phyloP scores from a whole-genome alignment of 225 moss, liverwort and hornwort species.

The Physcomitrium patens region DNA sequence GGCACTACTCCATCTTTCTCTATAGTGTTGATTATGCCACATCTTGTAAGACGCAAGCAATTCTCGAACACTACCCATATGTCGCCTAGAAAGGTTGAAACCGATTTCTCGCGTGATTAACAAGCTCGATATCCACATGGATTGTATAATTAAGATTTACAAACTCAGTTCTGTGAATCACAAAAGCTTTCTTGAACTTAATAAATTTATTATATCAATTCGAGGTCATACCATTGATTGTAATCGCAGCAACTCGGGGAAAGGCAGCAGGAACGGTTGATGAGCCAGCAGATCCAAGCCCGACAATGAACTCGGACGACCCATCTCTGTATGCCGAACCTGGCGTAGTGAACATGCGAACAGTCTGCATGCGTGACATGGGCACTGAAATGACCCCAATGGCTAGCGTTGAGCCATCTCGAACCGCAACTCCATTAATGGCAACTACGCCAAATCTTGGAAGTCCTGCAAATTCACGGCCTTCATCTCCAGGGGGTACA shows the following conservation, averaged over 20 bases:
- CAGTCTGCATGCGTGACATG: constrained; percentile 94
- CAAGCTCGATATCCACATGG: too few species aligned
- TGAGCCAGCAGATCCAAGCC: background rate
- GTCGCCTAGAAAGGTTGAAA: too few species aligned
- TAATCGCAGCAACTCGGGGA: constrained; percentile 33
- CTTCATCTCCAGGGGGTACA: constrained; percentile 46
- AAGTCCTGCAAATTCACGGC: constrained; percentile 81
- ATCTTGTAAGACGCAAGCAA: background rate
- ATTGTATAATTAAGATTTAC: too few species aligned
- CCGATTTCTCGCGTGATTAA: too few species aligned
- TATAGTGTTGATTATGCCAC: background rate
- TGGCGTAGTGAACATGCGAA: constrained; percentile 47
- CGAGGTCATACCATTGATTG: background rate
- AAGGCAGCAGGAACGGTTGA: constrained; percentile 13
- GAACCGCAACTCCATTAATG: constrained; percentile 84
- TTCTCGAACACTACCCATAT: too few species aligned
- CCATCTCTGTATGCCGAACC: constrained; percentile 27
- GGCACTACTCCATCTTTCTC: background rate
- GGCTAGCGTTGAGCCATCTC: constrained; percentile 85
- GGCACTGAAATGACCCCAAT: constrained; percentile 96
- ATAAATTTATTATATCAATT: too few species aligned
- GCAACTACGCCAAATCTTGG: constrained; percentile 86
- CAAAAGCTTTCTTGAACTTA: too few species aligned
- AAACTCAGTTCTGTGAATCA: background rate
- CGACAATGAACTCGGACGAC: background rate